Evolutionary conservation across 2,329 filamentous ascomycete genomes (phyloP).

Genomic region (Calonectria hongkongensis): DNA sequence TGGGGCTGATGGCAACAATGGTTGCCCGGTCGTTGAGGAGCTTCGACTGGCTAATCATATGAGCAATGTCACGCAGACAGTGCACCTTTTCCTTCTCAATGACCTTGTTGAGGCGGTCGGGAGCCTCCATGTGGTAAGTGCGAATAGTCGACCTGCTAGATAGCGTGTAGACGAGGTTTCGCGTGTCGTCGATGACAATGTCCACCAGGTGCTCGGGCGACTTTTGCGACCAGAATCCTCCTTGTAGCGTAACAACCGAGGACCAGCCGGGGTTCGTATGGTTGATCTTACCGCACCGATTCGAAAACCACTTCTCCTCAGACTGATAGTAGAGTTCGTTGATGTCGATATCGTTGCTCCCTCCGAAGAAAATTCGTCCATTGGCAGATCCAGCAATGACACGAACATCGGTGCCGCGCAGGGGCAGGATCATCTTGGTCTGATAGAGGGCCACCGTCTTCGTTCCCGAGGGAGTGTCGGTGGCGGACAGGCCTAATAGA

Average conservation of each 20-base stretch:
- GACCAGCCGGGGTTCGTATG: conserved; percentile 86
- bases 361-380: conserved; percentile 95
- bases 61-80: conserved; percentile 84
- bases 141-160: conserved; percentile 92
- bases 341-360: conserved; percentile 87
- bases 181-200: conserved; percentile 91
- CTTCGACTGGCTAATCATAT: conserved; percentile 86
- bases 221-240: conserved; percentile 71
- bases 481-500: conserved; percentile 87
- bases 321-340: conserved; percentile 97
- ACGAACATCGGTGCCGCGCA: conserved; percentile 85
- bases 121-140: conserved; percentile 88
- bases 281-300: conserved; percentile 89
- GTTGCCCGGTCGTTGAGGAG: conserved; percentile 81
- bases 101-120: conserved; percentile 76
- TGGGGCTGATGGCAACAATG: conserved; percentile 90
- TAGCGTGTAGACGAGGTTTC: conserved; percentile 92
- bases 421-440: conserved; percentile 87
- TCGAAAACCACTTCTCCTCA: conserved; percentile 97
- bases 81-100: conserved; percentile 79
- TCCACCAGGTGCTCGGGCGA: conserved; percentile 80
- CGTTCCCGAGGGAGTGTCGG: conserved; percentile 79
- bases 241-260: conserved; percentile 74
- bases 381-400: conserved; percentile 87
- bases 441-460: conserved; percentile 88